Evolutionary conservation across 306 rosid species (phyloP).

Genomic region (Dicorynia guianensis): DNA sequence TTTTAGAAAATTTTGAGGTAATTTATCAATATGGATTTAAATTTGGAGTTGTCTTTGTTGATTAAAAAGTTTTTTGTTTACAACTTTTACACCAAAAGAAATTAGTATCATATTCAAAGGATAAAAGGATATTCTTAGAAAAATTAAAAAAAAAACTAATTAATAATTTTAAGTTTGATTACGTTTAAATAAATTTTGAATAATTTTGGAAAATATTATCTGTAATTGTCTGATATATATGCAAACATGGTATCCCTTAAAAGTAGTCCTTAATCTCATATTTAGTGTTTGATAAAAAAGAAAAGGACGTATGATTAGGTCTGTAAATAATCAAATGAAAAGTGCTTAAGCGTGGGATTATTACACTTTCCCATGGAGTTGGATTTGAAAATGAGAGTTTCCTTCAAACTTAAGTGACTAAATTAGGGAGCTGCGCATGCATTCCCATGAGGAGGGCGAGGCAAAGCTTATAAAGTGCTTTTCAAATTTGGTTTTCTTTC

Average conservation of each 20-base stretch:
- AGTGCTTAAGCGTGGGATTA: slow-evolving; percentile 51
- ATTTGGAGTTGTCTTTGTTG: too few relatives aligned
- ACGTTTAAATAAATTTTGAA: too few relatives aligned
- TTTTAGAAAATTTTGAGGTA: too few relatives aligned
- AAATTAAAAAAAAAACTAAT: too few relatives aligned
- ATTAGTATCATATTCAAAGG: too few relatives aligned
- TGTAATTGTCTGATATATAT: too few relatives aligned
- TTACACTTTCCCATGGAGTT: slow-evolving; percentile 25
- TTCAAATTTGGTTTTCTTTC: slow-evolving; percentile 28
- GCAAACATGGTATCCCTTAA: slow-evolving; percentile 43
- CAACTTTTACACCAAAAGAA: too few relatives aligned
- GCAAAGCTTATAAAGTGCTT: slow-evolving; percentile 34
- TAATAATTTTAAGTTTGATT: too few relatives aligned
- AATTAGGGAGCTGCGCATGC: slow-evolving; percentile 53
- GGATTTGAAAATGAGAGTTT: slow-evolving; percentile 31
- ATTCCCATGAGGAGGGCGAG: slow-evolving; percentile 33
- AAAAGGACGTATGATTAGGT: slow-evolving; percentile 36
- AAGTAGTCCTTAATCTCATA: slow-evolving; percentile 28
- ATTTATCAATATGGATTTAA: too few relatives aligned
- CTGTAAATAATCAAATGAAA: slow-evolving; percentile 43
- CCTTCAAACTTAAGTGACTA: slow-evolving; percentile 47
- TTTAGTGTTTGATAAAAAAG: slow-evolving; percentile 28
- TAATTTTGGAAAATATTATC: too few relatives aligned
- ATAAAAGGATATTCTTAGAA: too few relatives aligned
- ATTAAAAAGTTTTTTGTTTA: too few relatives aligned